Evolutionary conservation across 2,329 filamentous ascomycete genomes (phyloP), one percentile per base, ranked within the genome.

Genomic region (Penicillium sp.): DNA sequence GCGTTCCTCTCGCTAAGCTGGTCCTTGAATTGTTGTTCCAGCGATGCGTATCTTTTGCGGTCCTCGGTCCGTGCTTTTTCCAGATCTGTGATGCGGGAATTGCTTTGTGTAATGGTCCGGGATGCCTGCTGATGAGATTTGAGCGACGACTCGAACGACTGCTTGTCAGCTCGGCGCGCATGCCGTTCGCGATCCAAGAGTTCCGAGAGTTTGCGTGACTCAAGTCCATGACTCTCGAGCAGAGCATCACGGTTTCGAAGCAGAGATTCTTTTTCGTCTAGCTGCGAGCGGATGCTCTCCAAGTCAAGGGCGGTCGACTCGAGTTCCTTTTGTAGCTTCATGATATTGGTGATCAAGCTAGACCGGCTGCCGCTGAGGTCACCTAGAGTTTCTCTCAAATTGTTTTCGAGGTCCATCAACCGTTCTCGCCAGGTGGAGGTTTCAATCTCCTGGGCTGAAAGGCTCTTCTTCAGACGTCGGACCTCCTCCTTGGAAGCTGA

Each of bases 391-490:
- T 93, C 89, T 43, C 92, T 85, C 63, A 99, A 81, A 68, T 91
- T 93, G 70, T 87, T 91, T 78, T 97, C 94, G 53, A 97, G 82
- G 73, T 97, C 92, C 72, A 91, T 86, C 50, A 97, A 81, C 62
- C 91, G 86, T 75, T 96, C 91, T 77, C 94, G 95, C 90, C 91
- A 97, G 63, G 92, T 89, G 10, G 87, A 87, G 9, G 91, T 91
- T 73, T 97, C 94, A 48, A 93, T 88, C 73, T 97, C 92, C 53
- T 91, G 87, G 48, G 87, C 87, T 13, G 88, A 90, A 46, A 97
- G 80, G 65, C 80, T 91, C 81, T 96, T 94, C 69, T 91, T 88
- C 63, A 97, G 79, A 68, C 85, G 86, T 62, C 92, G 84, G 27
- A 87, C 84, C 70, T 97, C 94, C 61, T 97, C 94, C 77, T 94